These are phyloP conservation scores for Magnaporthiopsis rhizophila DNA, from an alignment of 2,329 filamentous ascomycete genomes.

Conservation along the genomic window DNA sequence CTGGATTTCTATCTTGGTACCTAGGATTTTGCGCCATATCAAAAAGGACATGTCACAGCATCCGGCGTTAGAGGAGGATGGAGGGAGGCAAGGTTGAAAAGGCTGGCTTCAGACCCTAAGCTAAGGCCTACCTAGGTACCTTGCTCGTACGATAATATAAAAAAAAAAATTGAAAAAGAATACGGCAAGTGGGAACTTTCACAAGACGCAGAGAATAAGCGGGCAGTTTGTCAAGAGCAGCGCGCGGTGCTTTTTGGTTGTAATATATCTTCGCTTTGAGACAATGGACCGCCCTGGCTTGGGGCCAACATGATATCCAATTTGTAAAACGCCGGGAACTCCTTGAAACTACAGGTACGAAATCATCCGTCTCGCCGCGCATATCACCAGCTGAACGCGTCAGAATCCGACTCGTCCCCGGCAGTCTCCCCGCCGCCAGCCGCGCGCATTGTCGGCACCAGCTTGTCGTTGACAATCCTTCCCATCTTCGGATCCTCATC, in stretches of 20 bases:
- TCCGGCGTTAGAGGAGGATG: neutral
- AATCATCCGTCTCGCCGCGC: neutral
- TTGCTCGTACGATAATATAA: neutral
- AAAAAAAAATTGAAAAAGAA: neutral
- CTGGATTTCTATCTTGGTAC: neutral
- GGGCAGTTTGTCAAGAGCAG: neutral
- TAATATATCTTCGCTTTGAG: neutral
- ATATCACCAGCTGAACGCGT: neutral
- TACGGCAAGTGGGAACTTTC: neutral
- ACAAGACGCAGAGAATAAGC: neutral
- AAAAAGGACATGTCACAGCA: neutral
- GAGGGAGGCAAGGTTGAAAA: neutral
- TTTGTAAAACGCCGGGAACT: neutral
- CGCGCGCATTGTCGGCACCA: conserved; percentile 29
- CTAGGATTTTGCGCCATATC: neutral
- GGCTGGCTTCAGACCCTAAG: neutral
- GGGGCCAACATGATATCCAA: too few species aligned
- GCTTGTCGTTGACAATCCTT: conserved; percentile 49
- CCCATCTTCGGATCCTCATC: conserved; percentile 47
- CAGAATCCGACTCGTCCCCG: neutral
- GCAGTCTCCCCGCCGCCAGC: neutral
- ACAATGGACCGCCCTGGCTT: neutral
- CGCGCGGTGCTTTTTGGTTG: neutral
- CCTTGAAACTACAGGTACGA: neutral
- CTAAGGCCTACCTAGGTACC: neutral